Evolutionary conservation across 2,329 filamentous ascomycete species (phyloP), one percentile per base, ranked within the genome.

Genomic region (Madurella mycetomatis): DNA sequence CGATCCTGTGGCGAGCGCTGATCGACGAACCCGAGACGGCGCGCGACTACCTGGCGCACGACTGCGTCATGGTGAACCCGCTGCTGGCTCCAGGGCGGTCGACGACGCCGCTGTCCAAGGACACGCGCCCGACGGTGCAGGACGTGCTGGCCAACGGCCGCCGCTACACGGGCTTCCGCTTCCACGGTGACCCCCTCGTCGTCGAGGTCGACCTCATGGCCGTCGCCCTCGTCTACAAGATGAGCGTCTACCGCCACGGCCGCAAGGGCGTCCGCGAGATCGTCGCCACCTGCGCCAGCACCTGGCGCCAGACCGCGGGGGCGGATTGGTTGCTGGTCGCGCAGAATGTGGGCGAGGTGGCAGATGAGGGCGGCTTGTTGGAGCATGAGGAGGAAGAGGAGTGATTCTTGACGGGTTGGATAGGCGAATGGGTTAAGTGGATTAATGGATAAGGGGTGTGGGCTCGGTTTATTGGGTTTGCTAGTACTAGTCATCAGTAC

Each of bases 201-300:
- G 68, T 70, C 39, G 69, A 72, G 67, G 67, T 70, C 17, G 70
- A 67, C 42, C 57, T 72, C 25, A 72, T 72, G 70, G 67, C 69
- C 2, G 68, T 72, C 9, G 61, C 67, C 9, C 51, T 67, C 52
- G 65, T 70, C 42, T 72, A 71, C 55, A 65, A 66, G 51, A 44
- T 70, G 4, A 69, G 60, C 8, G 49, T 71, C 44, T 70, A 64
- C 51, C 51, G 57, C 34, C 56, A 63, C 41, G 58, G 56, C 3
- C 9, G 57, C 41, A 63, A 62, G 45, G 62, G 66, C 17, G 34
- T 53, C 30, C 45, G 67, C 49, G 63, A 69, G 56, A 60, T 67
- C 12, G 62, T 66, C 44, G 67, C 66, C 0, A 66, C 60, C 8
- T 65, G 61, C 1, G 65, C 63, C 7, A 65, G 62, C 2, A 65